These are phyloP conservation scores for Globisporangium okanoganense DNA, from an alignment of 352 stramenopile genomes.

Conservation along the genomic window DNA sequence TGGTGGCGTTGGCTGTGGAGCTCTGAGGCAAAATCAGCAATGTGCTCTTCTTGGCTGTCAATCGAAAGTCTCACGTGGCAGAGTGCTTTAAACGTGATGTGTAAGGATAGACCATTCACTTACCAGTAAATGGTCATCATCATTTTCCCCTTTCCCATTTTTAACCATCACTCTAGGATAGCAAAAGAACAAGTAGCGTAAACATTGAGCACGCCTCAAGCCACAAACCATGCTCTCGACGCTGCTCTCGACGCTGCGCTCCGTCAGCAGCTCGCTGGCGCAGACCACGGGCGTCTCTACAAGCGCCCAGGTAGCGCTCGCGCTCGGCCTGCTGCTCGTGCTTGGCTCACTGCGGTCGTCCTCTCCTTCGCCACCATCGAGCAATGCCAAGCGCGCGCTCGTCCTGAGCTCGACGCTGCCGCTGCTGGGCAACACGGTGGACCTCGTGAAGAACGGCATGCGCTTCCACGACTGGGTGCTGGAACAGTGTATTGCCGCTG, in stretches of 20 bases:
- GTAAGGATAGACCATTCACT: too few relatives aligned
- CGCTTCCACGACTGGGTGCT: slow-evolving; percentile 15
- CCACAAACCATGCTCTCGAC: not conserved
- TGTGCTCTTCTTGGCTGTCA: too few relatives aligned
- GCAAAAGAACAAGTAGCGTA: too few relatives aligned
- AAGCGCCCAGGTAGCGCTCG: not conserved
- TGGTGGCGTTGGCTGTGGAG: too few relatives aligned
- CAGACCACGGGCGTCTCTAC: not conserved
- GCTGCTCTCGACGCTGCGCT: not conserved
- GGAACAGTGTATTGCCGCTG: not conserved
- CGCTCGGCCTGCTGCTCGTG: slow-evolving; percentile 1
- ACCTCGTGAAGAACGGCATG: slow-evolving; percentile 10
- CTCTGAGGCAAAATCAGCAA: too few relatives aligned
- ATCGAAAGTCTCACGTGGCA: too few relatives aligned
- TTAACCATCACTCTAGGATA: too few relatives aligned
- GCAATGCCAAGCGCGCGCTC: not conserved
- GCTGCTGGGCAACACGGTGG: slow-evolving; percentile 27
- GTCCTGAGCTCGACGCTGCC: slow-evolving; percentile 19
- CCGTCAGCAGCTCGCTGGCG: not conserved
- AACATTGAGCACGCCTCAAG: too few relatives aligned
- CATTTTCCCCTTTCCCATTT: too few relatives aligned
- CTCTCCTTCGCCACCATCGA: not conserved
- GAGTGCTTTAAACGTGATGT: too few relatives aligned
- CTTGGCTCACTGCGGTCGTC: not conserved
- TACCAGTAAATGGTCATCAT: too few relatives aligned